Evolutionary conservation across 371 early-diverging fungal species (phyloP).

Genomic region (Rhizopus arrhizus): DNA sequence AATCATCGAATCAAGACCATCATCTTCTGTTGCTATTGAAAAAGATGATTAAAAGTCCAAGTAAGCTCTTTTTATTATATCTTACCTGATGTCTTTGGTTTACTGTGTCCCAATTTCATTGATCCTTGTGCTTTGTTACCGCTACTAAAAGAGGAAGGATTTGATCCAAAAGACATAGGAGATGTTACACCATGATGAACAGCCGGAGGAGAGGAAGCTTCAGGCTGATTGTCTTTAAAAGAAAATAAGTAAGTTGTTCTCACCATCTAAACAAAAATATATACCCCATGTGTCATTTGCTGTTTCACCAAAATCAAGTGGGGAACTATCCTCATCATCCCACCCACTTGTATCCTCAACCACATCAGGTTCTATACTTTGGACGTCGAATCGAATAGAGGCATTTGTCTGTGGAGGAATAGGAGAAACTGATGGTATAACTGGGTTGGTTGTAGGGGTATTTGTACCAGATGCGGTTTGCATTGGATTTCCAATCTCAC

Average conservation of each 20-base stretch:
- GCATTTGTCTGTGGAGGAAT: background rate
- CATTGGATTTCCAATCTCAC: slow-evolving; percentile 37
- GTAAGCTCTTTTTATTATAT: too few species aligned
- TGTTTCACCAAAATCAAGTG: slow-evolving; percentile 16
- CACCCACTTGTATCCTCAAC: slow-evolving; percentile 22
- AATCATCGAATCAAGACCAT: slow-evolving; percentile 8
- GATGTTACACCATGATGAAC: background rate
- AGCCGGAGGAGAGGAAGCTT: slow-evolving; percentile 6
- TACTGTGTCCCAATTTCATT: slow-evolving; percentile 44
- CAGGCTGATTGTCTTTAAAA: background rate
- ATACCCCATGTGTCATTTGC: slow-evolving; percentile 46
- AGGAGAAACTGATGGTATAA: background rate
- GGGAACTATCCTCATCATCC: slow-evolving; percentile 38
- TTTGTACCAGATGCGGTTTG: slow-evolving; percentile 5
- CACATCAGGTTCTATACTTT: slow-evolving; percentile 7
- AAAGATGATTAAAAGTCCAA: background rate
- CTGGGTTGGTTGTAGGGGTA: background rate
- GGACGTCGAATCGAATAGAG: slow-evolving; percentile 2
- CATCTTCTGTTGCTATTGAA: background rate
- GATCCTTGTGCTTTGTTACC: slow-evolving; percentile 22
- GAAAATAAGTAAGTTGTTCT: too few species aligned
- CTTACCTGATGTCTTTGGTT: slow-evolving; percentile 41
- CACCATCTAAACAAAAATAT: too few species aligned
- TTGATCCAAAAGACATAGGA: slow-evolving; percentile 26
- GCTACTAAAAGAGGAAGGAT: slow-evolving; percentile 8